Evolutionary conservation across 352 stramenopile species (phyloP).

Genomic region (Globisporangium heterothallicum): DNA sequence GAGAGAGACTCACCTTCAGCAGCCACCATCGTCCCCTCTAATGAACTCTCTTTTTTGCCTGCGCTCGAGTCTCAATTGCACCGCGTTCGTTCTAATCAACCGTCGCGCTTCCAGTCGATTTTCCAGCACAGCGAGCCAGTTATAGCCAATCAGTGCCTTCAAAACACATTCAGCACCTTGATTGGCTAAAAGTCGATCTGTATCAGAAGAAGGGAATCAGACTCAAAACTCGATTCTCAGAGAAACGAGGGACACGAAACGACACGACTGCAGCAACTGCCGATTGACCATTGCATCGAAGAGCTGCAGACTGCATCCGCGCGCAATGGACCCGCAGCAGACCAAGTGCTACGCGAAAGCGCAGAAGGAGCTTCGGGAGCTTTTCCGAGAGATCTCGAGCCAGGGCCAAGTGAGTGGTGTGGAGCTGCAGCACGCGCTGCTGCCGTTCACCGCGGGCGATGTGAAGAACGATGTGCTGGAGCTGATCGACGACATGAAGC

Average conservation of each 20-base stretch:
- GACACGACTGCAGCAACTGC: slow-evolving; percentile 6
- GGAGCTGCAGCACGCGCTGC: slow-evolving; percentile 41
- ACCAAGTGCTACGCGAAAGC: slow-evolving; percentile 33
- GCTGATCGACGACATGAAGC: slow-evolving; percentile 47
- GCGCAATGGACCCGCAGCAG: slow-evolving; percentile 46
- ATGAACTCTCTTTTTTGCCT: neutral
- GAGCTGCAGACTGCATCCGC: too few relatives aligned
- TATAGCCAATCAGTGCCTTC: slow-evolving; percentile 28
- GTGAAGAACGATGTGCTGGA: slow-evolving; percentile 43
- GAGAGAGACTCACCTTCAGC: slow-evolving; percentile 24
- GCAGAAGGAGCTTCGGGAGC: slow-evolving; percentile 46
- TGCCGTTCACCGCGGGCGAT: slow-evolving; percentile 59
- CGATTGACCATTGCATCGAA: too few relatives aligned
- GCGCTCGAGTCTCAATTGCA: neutral
- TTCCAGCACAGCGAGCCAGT: slow-evolving; percentile 14
- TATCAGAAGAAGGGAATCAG: neutral
- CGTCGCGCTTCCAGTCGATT: slow-evolving; percentile 19
- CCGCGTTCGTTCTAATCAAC: slow-evolving; percentile 6
- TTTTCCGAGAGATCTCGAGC: slow-evolving; percentile 51
- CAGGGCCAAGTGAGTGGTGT: slow-evolving; percentile 35
- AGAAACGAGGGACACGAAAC: slow-evolving; percentile 24
- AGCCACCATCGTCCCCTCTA: slow-evolving; percentile 21
- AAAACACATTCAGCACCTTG: neutral
- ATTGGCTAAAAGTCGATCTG: neutral
- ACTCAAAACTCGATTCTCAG: neutral